These are phyloP conservation scores for Incumbomyces lentus DNA, from an alignment of 2,329 filamentous ascomycete species.

Conservation along the genomic window DNA sequence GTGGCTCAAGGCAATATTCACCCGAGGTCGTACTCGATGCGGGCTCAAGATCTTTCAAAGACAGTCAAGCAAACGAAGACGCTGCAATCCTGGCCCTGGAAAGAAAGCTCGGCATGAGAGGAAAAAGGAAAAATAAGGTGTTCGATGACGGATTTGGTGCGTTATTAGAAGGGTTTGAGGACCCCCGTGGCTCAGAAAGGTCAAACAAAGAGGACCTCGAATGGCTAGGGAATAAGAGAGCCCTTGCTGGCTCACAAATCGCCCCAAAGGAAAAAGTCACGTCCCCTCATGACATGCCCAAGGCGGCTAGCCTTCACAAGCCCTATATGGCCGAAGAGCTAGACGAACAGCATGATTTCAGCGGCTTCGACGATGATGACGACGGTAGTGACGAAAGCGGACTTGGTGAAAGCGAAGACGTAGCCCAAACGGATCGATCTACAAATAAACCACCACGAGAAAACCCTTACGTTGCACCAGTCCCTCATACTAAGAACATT, in stretches of 20 bases:
- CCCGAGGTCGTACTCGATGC: slow-evolving; percentile 19
- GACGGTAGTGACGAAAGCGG: slow-evolving; percentile 9
- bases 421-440: slow-evolving; percentile 10
- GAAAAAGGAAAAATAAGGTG: slow-evolving; percentile 60
- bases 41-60: slow-evolving; percentile 39
- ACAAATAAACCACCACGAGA: slow-evolving; percentile 47
- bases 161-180: slow-evolving; percentile 59
- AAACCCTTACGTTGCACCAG: slow-evolving; percentile 80
- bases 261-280: slow-evolving; percentile 12
- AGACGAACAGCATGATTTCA: slow-evolving; percentile 6
- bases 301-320: slow-evolving; percentile 1
- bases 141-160: slow-evolving; percentile 75
- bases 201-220: slow-evolving; percentile 55
- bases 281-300: slow-evolving; percentile 18
- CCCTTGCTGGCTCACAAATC: background rate
- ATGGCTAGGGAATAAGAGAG: slow-evolving; percentile 39
- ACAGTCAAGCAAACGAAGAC: slow-evolving; percentile 67
- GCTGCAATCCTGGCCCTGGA: slow-evolving; percentile 80
- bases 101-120: slow-evolving; percentile 71
- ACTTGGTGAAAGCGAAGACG: slow-evolving; percentile 32
- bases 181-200: slow-evolving; percentile 38
- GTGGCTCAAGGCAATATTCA: slow-evolving; percentile 13
- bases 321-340: slow-evolving; percentile 13
- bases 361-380: slow-evolving; percentile 22
- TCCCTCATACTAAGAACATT: slow-evolving; percentile 28